phyloP scores from a whole-genome alignment of 2,329 filamentous ascomycete species.

The Teratosphaeria zuluensis region DNA sequence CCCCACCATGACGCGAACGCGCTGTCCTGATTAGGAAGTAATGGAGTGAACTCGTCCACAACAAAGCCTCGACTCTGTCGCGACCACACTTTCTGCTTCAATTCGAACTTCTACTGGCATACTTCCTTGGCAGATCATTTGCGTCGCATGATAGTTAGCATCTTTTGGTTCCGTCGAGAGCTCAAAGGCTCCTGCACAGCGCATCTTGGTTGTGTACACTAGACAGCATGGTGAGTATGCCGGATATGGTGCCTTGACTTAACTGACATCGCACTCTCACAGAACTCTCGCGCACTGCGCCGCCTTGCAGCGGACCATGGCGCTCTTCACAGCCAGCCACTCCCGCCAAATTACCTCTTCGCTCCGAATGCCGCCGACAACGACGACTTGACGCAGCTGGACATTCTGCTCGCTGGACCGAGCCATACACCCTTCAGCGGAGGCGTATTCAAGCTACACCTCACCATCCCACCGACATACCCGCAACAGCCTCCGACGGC shows the following conservation, averaged over 20 bases:
- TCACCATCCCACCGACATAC: slow-evolving; percentile 51
- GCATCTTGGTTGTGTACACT: not conserved
- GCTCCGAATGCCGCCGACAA: slow-evolving; percentile 29
- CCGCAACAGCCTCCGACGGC: slow-evolving; percentile 46
- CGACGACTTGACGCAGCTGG: slow-evolving; percentile 49
- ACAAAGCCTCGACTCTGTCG: not conserved
- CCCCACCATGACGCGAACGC: not conserved
- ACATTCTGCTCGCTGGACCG: slow-evolving; percentile 50
- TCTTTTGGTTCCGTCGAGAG: not conserved
- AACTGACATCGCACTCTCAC: not conserved
- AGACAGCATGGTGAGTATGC: not conserved
- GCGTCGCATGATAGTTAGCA: not conserved
- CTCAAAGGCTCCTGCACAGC: not conserved
- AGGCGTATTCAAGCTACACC: slow-evolving; percentile 50
- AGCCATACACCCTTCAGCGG: slow-evolving; percentile 49
- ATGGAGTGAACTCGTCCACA: not conserved
- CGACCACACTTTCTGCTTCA: not conserved
- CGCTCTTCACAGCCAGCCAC: slow-evolving; percentile 43
- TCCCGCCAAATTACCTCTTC: slow-evolving; percentile 55
- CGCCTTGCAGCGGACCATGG: slow-evolving; percentile 52
- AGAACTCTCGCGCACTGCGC: slow-evolving; percentile 44
- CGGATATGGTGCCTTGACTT: not conserved
- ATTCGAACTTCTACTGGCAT: not conserved
- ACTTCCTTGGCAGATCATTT: not conserved
- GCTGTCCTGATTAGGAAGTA: not conserved